These are phyloP conservation scores for Fistulinella staudtii DNA, from an alignment of 1,284 basidiomycete species.

Conservation along the genomic window DNA sequence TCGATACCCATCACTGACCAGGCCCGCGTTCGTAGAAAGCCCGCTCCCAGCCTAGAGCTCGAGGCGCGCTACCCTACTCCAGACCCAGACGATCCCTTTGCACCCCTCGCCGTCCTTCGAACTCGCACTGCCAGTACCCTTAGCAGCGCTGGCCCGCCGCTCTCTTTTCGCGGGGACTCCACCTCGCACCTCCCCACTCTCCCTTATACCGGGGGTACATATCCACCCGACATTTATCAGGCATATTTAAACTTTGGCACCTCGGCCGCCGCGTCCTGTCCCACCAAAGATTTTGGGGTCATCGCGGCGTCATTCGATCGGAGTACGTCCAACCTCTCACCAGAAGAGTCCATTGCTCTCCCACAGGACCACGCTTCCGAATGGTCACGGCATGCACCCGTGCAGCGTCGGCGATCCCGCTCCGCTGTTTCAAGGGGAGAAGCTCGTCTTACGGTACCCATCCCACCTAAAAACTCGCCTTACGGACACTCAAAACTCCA, in stretches of 20 bases:
- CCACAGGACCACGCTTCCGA: slow-evolving; percentile 10
- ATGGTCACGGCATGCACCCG: slow-evolving; percentile 10
- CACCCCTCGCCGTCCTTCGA: slow-evolving; percentile 32
- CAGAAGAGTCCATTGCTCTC: slow-evolving; percentile 13
- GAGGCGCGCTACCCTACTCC: slow-evolving; percentile 30
- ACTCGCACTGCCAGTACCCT: slow-evolving; percentile 33
- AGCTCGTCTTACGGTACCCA: slow-evolving; percentile 24
- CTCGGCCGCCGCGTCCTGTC: slow-evolving; percentile 12
- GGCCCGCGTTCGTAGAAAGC: slow-evolving; percentile 30
- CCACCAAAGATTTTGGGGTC: background rate
- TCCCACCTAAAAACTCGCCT: slow-evolving; percentile 28
- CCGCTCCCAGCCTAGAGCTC: slow-evolving; percentile 33
- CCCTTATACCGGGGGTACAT: slow-evolving; percentile 30
- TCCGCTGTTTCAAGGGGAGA: slow-evolving; percentile 33
- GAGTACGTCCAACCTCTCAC: slow-evolving; percentile 22
- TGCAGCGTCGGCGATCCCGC: slow-evolving; percentile 33
- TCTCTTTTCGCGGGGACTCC: slow-evolving; percentile 31
- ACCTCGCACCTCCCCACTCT: slow-evolving; percentile 31
- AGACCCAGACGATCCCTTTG: slow-evolving; percentile 34
- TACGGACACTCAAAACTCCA: slow-evolving; percentile 32
- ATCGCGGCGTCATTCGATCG: slow-evolving; percentile 22
- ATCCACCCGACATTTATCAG: slow-evolving; percentile 33
- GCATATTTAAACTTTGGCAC: slow-evolving; percentile 19
- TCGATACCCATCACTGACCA: slow-evolving; percentile 25
- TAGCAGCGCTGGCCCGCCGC: slow-evolving; percentile 27